Evolutionary conservation across 2,329 filamentous ascomycete species (phyloP).

Genomic region (Monilinia fructigena): DNA sequence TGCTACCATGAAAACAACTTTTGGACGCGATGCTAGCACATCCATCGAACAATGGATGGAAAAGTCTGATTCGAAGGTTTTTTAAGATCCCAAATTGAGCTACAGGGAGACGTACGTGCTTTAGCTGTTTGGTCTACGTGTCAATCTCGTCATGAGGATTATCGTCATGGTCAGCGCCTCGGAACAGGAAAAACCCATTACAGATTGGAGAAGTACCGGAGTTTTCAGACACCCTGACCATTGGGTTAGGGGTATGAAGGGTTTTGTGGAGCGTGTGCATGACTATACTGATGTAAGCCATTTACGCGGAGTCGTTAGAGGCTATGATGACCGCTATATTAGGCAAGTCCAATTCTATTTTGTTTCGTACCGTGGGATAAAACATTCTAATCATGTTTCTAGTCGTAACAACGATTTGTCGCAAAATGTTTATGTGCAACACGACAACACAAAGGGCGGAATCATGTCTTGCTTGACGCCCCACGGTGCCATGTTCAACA

Average conservation of each 20-base stretch:
- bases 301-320: conserved; percentile 49
- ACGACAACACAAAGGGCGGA: conserved; percentile 50
- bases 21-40: conserved; percentile 57
- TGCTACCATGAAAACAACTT: background rate
- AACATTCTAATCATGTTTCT: conserved; percentile 38
- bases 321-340: conserved; percentile 59
- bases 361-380: background rate
- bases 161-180: conserved; percentile 51
- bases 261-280: conserved; percentile 57
- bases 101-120: conserved; percentile 39
- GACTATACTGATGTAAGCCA: conserved; percentile 66
- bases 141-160: conserved; percentile 54
- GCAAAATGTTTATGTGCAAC: conserved; percentile 67
- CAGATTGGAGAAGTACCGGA: conserved; percentile 55
- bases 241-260: conserved; percentile 47
- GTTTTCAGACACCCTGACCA: conserved; percentile 51
- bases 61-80: conserved; percentile 45
- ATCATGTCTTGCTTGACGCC: conserved; percentile 69
- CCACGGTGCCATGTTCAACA: conserved; percentile 58
- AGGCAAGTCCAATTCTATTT: conserved; percentile 43
- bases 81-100: background rate
- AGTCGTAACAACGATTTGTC: conserved; percentile 61
- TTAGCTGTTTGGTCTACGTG: background rate
- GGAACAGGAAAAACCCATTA: conserved; percentile 53
- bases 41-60: conserved; percentile 61